Percentiles rank a stretch among this genome's conserved stretches.
These are phyloP conservation scores for Wickerhamomyces kurtzmanii DNA, from an alignment of 805 yeast species.

Conservation along the genomic window DNA sequence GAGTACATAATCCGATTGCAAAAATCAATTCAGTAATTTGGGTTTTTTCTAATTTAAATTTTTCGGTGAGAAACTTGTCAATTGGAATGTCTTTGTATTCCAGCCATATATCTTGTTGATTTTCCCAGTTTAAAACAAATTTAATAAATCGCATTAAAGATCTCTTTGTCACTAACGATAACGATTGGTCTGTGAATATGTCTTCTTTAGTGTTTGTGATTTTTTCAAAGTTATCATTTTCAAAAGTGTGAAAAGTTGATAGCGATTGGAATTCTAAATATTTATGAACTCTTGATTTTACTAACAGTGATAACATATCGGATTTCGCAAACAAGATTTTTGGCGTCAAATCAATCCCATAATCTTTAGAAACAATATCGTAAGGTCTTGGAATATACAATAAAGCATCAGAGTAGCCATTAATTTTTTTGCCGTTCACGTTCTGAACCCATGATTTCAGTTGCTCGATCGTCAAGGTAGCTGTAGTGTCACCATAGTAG, in stretches of 20 bases:
- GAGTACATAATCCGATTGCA: conserved; percentile 74
- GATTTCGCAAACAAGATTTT: conserved; percentile 82
- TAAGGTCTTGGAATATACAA: conserved; percentile 65
- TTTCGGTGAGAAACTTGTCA: conserved; percentile 44
- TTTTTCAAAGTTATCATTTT: conserved; percentile 83
- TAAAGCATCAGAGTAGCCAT: conserved; percentile 57
- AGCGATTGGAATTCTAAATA: conserved; percentile 89
- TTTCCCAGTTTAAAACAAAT: conserved; percentile 68
- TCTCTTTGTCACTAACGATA: conserved; percentile 70
- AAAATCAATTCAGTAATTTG: conserved; percentile 79
- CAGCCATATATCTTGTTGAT: conserved; percentile 44
- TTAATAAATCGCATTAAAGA: conserved; percentile 85
- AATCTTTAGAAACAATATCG: conserved; percentile 46
- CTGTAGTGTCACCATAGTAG: conserved; percentile 82
- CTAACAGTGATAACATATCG: conserved; percentile 70
- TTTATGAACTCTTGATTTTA: conserved; percentile 80
- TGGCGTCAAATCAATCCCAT: conserved; percentile 84
- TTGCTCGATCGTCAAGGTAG: conserved; percentile 83
- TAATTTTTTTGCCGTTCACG: conserved; percentile 35
- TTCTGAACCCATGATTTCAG: conserved; percentile 71
- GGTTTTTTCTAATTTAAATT: conserved; percentile 61
- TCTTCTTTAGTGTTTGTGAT: conserved; percentile 84
- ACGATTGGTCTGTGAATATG: conserved; percentile 80
- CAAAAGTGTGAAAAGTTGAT: conserved; percentile 87
- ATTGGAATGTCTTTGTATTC: conserved; percentile 49